phyloP scores from a whole-genome alignment of 805 yeast species.

The Clavispora phyllophila region DNA sequence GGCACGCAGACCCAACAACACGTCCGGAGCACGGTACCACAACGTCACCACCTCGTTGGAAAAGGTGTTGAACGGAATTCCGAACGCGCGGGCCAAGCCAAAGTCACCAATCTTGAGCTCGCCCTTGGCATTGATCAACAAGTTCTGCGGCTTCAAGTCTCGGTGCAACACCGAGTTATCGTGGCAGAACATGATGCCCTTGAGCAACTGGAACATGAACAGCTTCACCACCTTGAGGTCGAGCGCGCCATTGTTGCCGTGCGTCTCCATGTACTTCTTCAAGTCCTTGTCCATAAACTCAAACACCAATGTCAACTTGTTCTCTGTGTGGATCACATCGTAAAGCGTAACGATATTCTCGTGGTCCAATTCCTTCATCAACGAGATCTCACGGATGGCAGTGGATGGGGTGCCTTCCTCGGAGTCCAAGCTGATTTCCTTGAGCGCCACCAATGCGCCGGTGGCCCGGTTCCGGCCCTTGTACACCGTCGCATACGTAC shows the following conservation, averaged over 20 bases:
- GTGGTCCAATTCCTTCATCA: slow-evolving; percentile 91
- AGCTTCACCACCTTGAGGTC: slow-evolving; percentile 73
- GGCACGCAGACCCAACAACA: slow-evolving; percentile 87
- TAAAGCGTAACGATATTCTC: slow-evolving; percentile 88
- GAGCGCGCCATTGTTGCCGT: slow-evolving; percentile 71
- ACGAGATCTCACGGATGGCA: slow-evolving; percentile 92
- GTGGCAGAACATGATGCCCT: slow-evolving; percentile 85
- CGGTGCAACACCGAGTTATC: slow-evolving; percentile 80
- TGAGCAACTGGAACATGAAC: slow-evolving; percentile 89
- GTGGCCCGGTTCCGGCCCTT: slow-evolving; percentile 84
- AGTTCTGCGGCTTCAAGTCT: slow-evolving; percentile 91
- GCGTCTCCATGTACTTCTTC: slow-evolving; percentile 88
- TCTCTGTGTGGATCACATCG: slow-evolving; percentile 96
- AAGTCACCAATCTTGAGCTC: slow-evolving; percentile 93
- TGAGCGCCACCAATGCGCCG: slow-evolving; percentile 88
- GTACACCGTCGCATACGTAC: slow-evolving; percentile 98
- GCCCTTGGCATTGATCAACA: slow-evolving; percentile 84
- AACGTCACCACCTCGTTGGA: slow-evolving; percentile 96
- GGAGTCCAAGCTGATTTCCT: slow-evolving; percentile 89
- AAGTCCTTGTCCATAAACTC: slow-evolving; percentile 92
- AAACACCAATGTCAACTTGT: slow-evolving; percentile 87
- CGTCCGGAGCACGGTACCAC: slow-evolving; percentile 99
- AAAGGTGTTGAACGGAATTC: slow-evolving; percentile 95
- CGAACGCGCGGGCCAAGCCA: slow-evolving; percentile 96
- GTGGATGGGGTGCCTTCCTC: slow-evolving; percentile 99